Evolutionary conservation across 1,284 basidiomycete genomes (phyloP), one percentile per base, ranked within the genome.

Genomic region (Cryptococcus amylolentus): DNA sequence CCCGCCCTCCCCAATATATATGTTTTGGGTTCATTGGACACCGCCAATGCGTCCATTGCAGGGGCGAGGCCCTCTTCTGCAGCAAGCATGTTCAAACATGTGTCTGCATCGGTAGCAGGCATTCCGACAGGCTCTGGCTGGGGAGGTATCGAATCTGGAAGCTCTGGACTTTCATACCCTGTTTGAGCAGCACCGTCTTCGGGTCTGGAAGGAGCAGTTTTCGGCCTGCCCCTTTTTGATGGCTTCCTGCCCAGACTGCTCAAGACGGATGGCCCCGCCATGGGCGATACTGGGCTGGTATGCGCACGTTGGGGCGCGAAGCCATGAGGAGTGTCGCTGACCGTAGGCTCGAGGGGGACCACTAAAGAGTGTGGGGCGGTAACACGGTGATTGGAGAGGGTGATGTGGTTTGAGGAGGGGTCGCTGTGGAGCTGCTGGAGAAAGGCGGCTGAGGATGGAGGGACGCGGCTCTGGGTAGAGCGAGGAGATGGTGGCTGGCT

Each of bases 361-460:
- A 35, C 31, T 35, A 56, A 48, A 10, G 55, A 55, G 18, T 44
- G 18, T 43, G 57, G 43, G 35, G 56, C 54, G 26, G 46, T 45
- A 16, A 48, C 58, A 13, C 60, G 56, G 2, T 60, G 42, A 12
- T 61, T 51, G 3, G 66, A 57, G 12, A 76, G 56, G 3, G 69
- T 71, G 49, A 77, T 69, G 62, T 77, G 75, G 50, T 72, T 69
- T 6, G 71, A 68, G 3, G 61, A 61, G 6, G 75, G 75, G 51
- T 71, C 68, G 52, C 64, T 72, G 53, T 77, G 75, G 1, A 77
- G 69, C 38, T 73, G 73, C 48, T 70, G 70, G 4, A 75, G 68
- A 37, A 77, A 71, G 7, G 69, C 67, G 18, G 72, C 69, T 37
- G 71, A 70, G 10, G 59, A 57, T 38, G 59, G 43, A 5, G 58